Conservation (phyloP, 192 early-diverging fungal species). For the Coemansia sp. region DNA sequence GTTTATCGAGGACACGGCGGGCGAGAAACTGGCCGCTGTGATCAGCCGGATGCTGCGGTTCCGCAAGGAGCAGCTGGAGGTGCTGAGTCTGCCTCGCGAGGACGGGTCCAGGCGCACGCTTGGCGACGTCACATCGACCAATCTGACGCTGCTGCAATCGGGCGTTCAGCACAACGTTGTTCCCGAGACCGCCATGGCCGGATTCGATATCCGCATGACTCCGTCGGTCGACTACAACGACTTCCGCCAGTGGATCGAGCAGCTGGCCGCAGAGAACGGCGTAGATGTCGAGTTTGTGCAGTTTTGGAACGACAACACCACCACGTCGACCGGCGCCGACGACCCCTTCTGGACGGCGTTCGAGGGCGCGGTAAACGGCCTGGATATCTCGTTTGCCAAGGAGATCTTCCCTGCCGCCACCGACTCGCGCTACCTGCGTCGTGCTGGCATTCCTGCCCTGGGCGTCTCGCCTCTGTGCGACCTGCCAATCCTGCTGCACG, state of each 20-base stretch:
- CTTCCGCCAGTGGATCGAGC: slow-evolving; percentile 54
- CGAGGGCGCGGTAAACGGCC: slow-evolving; percentile 54
- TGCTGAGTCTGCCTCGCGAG: slow-evolving; percentile 54
- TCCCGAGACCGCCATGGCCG: slow-evolving; percentile 63
- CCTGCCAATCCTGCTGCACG: slow-evolving; percentile 75
- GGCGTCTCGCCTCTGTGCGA: slow-evolving; percentile 82
- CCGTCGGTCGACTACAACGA: slow-evolving; percentile 62
- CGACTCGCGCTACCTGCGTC: slow-evolving; percentile 75
- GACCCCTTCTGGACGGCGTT: slow-evolving; percentile 72
- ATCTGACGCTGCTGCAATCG: slow-evolving; percentile 71
- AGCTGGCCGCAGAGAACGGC: slow-evolving; percentile 40
- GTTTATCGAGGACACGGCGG: slow-evolving; percentile 73
- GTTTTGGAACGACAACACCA: slow-evolving; percentile 59
- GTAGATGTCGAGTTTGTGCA: slow-evolving; percentile 63
- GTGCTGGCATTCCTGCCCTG: slow-evolving; percentile 71
- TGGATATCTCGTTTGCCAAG: slow-evolving; percentile 56
- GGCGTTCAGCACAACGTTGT: slow-evolving; percentile 82
- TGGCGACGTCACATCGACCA: slow-evolving; percentile 79
- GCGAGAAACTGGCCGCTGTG: slow-evolving; percentile 63
- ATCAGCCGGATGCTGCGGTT: slow-evolving; percentile 68
- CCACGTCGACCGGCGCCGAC: slow-evolving; percentile 49
- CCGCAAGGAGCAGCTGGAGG: slow-evolving; percentile 60
- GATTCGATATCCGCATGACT: slow-evolving; percentile 74
- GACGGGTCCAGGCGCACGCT: slow-evolving; percentile 56
- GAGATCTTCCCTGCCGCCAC: slow-evolving; percentile 87